These are phyloP conservation scores for Neonectria hederae DNA, from an alignment of 2,329 filamentous ascomycete genomes.

Conservation along the genomic window DNA sequence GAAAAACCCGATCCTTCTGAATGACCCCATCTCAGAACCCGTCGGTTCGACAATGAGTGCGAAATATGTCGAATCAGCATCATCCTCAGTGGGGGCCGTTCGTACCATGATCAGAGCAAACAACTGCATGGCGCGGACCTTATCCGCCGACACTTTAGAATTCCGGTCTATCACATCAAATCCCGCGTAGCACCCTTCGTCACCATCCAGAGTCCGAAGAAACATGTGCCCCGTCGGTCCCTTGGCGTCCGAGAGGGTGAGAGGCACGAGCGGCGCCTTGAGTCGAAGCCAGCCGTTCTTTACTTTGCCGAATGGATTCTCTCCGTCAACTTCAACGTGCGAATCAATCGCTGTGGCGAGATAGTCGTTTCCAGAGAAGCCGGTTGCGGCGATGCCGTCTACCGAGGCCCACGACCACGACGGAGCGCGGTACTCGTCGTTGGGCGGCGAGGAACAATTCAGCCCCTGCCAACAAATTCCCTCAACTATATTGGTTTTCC, in stretches of 20 bases:
- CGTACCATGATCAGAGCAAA: constrained; percentile 2
- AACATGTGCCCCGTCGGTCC: constrained; percentile 8
- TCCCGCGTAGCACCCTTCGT: background rate
- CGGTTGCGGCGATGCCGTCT: constrained; percentile 5
- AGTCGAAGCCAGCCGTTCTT: constrained; percentile 10
- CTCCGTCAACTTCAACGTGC: constrained; percentile 2
- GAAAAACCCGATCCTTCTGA: constrained; percentile 4
- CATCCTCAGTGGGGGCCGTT: background rate
- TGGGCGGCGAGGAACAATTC: background rate
- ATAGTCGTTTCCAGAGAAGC: background rate
- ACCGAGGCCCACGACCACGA: constrained; percentile 29
- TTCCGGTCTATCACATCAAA: background rate
- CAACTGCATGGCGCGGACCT: constrained; percentile 2
- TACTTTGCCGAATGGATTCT: constrained; percentile 15
- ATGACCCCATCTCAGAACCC: background rate
- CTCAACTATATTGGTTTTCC: constrained; percentile 12
- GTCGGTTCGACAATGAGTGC: background rate
- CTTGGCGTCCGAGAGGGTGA: background rate
- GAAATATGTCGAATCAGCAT: background rate
- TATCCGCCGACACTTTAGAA: constrained; percentile 2
- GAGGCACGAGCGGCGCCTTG: constrained; percentile 5
- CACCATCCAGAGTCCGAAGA: background rate
- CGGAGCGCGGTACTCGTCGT: constrained; percentile 25
- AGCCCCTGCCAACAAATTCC: constrained; percentile 14
- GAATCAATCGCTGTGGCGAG: constrained; percentile 2